phyloP scores from a whole-genome alignment of 2,329 filamentous ascomycete genomes.

The Pseudocercospora fuligena region DNA sequence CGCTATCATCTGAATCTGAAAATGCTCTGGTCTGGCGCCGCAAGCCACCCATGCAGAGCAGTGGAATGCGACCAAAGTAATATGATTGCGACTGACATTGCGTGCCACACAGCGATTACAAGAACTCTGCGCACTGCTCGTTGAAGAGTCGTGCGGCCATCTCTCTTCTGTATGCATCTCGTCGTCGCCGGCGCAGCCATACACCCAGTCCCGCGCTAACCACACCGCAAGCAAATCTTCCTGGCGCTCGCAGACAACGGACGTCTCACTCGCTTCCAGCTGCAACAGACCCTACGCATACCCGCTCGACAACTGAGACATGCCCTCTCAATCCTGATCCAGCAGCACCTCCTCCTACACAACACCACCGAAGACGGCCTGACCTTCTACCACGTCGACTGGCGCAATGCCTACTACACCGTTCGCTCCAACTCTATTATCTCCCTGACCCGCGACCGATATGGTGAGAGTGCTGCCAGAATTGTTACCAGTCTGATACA shows the following conservation, averaged over 20 bases:
- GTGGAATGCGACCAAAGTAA: constrained; percentile 19
- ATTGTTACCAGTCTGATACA: constrained; percentile 76
- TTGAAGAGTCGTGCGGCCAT: constrained; percentile 88
- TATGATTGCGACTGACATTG: constrained; percentile 25
- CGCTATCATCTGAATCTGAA: constrained; percentile 1
- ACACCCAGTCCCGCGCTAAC: constrained; percentile 12
- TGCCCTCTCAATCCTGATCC: constrained; percentile 81
- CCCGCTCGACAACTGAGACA: constrained; percentile 76
- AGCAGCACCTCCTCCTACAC: constrained; percentile 67
- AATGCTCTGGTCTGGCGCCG: neutral
- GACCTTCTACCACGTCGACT: constrained; percentile 84
- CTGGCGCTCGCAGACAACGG: constrained; percentile 77
- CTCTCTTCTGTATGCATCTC: constrained; percentile 76
- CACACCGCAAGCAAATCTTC: constrained; percentile 73
- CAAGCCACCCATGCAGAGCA: constrained; percentile 11
- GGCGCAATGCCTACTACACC: constrained; percentile 78
- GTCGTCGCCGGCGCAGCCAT: constrained; percentile 3
- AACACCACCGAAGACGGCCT: constrained; percentile 59
- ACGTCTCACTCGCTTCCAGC: constrained; percentile 70
- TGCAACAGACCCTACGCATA: constrained; percentile 74
- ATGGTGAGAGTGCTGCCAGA: constrained; percentile 74
- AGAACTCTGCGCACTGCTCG: constrained; percentile 87
- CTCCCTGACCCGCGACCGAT: constrained; percentile 72
- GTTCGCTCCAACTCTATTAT: constrained; percentile 81
- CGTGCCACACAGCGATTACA: constrained; percentile 67